Conservation (phyloP, 148 eudicot genomes). For the Fallopia convolvulus region DNA sequence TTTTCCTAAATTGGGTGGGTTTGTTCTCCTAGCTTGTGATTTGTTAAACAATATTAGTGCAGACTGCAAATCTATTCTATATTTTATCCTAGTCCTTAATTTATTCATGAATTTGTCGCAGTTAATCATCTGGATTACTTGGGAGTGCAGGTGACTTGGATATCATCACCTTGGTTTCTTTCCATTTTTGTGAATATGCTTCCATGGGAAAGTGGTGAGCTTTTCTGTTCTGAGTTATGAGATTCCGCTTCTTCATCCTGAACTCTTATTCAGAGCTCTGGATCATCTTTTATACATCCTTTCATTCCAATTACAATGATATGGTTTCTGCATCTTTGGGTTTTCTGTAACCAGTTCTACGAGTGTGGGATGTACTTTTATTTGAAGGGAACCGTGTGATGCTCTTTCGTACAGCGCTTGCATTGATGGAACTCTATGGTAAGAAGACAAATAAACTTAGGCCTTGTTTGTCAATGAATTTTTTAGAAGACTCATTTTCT, state of each 20-base stretch:
- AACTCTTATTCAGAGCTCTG: neutral
- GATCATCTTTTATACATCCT: neutral
- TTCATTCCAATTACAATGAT: neutral
- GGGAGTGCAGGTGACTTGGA: constrained; percentile 93
- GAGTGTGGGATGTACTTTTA: constrained; percentile 92
- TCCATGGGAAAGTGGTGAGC: constrained; percentile 98
- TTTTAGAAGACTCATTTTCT: neutral
- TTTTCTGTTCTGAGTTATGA: constrained; percentile 1
- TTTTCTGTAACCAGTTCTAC: constrained; percentile 52
- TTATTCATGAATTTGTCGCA: constrained; percentile 32
- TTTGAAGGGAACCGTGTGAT: constrained; percentile 95
- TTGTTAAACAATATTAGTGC: neutral
- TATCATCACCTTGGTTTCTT: constrained; percentile 92
- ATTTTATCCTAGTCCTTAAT: constrained; percentile 13
- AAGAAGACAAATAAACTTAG: constrained; percentile 12
- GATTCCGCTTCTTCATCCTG: neutral
- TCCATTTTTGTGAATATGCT: constrained; percentile 83
- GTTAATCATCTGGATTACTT: constrained; percentile 92
- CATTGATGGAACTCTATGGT: constrained; percentile 95
- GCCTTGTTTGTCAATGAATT: neutral
- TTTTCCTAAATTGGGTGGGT: constrained; percentile 80
- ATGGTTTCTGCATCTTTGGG: neutral
- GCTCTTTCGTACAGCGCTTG: constrained; percentile 94
- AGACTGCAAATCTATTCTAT: neutral
- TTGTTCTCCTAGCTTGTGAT: neutral